A percentile compares a stretch with the other conserved stretches of the same genome.
These are phyloP conservation scores for Pythium phragmiticola DNA, from an alignment of 352 stramenopile genomes.

Conservation along the genomic window DNA sequence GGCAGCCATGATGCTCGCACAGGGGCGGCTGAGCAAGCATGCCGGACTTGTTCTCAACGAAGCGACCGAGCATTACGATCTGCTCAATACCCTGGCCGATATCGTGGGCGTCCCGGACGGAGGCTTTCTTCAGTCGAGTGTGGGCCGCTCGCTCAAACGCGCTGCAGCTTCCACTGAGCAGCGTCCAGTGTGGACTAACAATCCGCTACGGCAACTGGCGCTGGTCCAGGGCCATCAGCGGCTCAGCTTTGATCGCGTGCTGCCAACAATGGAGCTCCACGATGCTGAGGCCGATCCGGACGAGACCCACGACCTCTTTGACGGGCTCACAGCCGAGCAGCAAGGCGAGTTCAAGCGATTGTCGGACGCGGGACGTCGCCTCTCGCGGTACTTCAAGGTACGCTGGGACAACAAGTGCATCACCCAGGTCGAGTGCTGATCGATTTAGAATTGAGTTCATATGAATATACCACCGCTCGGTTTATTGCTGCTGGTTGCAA, in stretches of 20 bases:
- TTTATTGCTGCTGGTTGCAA: too few relatives aligned
- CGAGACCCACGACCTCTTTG: not conserved
- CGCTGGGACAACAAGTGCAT: slow-evolving; percentile 42
- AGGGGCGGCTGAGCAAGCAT: slow-evolving; percentile 21
- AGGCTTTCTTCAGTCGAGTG: slow-evolving; percentile 24
- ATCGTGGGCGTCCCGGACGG: slow-evolving; percentile 22
- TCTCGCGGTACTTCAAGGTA: slow-evolving; percentile 40
- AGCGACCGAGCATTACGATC: slow-evolving; percentile 20
- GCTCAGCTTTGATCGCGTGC: slow-evolving; percentile 39
- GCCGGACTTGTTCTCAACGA: slow-evolving; percentile 18
- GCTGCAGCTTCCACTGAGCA: slow-evolving; percentile 28
- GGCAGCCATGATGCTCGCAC: slow-evolving; percentile 14
- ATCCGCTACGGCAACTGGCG: slow-evolving; percentile 43
- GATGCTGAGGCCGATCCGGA: slow-evolving; percentile 40
- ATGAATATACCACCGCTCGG: too few relatives aligned
- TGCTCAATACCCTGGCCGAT: slow-evolving; percentile 28
- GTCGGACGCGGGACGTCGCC: slow-evolving; percentile 24
- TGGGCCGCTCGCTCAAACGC: slow-evolving; percentile 39
- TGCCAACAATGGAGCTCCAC: slow-evolving; percentile 33
- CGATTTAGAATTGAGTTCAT: too few relatives aligned
- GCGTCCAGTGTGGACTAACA: slow-evolving; percentile 51
- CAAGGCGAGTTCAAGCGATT: slow-evolving; percentile 16
- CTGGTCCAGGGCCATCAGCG: slow-evolving; percentile 35
- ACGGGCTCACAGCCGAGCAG: slow-evolving; percentile 33
- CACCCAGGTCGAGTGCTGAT: slow-evolving; percentile 25